A percentile compares a stretch with the other conserved stretches of the same genome.
Evolutionary conservation across 495 filamentous ascomycete genomes (phyloP).

Genomic region (Penicillium manginii): DNA sequence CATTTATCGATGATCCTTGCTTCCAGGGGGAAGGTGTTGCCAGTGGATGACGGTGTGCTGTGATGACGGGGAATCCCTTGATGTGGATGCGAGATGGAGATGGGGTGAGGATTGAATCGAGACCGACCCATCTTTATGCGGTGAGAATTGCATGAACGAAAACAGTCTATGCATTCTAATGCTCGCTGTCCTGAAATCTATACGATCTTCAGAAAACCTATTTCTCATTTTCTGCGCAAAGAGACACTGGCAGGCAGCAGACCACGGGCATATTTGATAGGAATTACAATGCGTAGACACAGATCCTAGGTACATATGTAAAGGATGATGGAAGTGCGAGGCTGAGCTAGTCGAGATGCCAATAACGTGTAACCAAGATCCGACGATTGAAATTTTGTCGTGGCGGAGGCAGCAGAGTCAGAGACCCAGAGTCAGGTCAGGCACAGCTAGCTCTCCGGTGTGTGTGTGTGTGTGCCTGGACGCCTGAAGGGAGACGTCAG

Average conservation of each 20-base stretch:
- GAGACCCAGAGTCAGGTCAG: neutral
- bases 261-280: no score
- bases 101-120: neutral
- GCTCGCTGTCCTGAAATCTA: no score
- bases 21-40: neutral
- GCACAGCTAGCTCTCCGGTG: neutral
- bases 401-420: slow-evolving; percentile 5
- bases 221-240: no score
- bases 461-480: neutral
- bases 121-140: neutral
- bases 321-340: neutral
- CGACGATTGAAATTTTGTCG: slow-evolving; percentile 13
- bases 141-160: neutral
- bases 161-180: no score
- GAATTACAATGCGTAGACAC: neutral
- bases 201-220: no score
- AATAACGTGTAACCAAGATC: slow-evolving; percentile 1
- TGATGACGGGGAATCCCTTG: neutral
- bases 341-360: slow-evolving; percentile 11
- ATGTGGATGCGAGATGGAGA: neutral
- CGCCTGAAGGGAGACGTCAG: neutral
- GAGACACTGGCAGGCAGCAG: no score
- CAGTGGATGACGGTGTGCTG: neutral
- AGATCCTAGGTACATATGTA: no score
- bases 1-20: slow-evolving; percentile 8